Conservation (phyloP, 306 rosid genomes). For the Dalbergia oliveri region DNA sequence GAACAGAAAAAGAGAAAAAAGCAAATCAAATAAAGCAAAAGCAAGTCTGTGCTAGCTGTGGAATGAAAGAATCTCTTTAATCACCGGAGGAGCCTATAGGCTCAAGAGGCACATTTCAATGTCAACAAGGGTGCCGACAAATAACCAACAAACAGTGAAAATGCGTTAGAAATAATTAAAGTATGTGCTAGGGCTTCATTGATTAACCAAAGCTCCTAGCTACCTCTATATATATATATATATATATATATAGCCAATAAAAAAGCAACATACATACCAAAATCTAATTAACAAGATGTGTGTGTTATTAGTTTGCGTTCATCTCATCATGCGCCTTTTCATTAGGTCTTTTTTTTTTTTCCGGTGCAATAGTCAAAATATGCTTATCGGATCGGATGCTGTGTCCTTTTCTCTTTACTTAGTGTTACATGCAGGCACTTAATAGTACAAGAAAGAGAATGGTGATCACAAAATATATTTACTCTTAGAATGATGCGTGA, state of each 20-base stretch:
- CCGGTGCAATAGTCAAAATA: not conserved
- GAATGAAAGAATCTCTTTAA: constrained; percentile 26
- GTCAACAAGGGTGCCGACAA: constrained; percentile 50
- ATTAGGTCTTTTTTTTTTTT: no score
- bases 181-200: not conserved
- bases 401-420: constrained; percentile 10
- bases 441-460: not conserved
- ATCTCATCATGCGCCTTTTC: not conserved
- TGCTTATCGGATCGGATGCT: not conserved
- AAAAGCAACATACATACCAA: not conserved
- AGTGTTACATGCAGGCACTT: constrained; percentile 12
- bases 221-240: not conserved
- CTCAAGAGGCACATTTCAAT: constrained; percentile 4
- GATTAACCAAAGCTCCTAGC: not conserved
- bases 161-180: constrained; percentile 3
- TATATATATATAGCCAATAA: not conserved
- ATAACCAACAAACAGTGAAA: constrained; percentile 53
- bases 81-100: not conserved
- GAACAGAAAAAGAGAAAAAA: not conserved
- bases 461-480: not conserved
- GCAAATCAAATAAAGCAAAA: not conserved
- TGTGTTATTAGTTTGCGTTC: not conserved
- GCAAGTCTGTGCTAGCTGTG: not conserved
- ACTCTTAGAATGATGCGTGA: no score
- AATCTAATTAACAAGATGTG: not conserved